Conservation (phyloP, 2,329 filamentous ascomycete species). For the Pseudocercospora macadamiae region DNA sequence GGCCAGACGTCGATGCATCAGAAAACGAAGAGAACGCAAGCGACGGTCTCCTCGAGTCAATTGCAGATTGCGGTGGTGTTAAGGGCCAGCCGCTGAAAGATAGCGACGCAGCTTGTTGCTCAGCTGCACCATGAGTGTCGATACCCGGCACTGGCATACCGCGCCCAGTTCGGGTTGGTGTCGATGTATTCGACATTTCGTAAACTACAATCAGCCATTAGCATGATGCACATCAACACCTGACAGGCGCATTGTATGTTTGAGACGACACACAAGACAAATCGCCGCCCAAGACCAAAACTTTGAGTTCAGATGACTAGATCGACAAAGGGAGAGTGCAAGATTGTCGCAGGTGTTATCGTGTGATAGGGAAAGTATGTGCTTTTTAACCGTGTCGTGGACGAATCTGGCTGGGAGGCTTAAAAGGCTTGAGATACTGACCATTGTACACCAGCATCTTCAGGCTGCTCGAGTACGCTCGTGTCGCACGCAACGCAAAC, state of each 20-base stretch:
- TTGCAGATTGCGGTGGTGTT: conserved; percentile 34
- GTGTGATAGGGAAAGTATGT: conserved; percentile 28
- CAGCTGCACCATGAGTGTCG: conserved; percentile 28
- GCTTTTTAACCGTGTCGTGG: conserved; percentile 34
- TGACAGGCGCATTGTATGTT: conserved; percentile 21
- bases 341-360: conserved; percentile 13
- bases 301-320: conserved; percentile 19
- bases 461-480: conserved; percentile 26
- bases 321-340: conserved; percentile 24
- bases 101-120: conserved; percentile 18
- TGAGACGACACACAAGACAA: conserved; percentile 31
- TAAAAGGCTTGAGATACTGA: conserved; percentile 31
- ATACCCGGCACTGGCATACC: conserved; percentile 31
- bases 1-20: conserved; percentile 27
- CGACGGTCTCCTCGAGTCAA: conserved; percentile 35
- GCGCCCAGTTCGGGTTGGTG: conserved; percentile 29
- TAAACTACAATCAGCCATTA: conserved; percentile 20
- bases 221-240: conserved; percentile 2
- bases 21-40: conserved; percentile 27
- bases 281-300: conserved; percentile 15
- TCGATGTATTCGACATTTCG: conserved; percentile 33
- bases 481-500: conserved; percentile 27
- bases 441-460: conserved; percentile 35
- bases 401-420: conserved; percentile 19
- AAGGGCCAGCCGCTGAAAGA: conserved; percentile 27